phyloP scores from a whole-genome alignment of 139 green algal species.

The Coccomyxa sp. region DNA sequence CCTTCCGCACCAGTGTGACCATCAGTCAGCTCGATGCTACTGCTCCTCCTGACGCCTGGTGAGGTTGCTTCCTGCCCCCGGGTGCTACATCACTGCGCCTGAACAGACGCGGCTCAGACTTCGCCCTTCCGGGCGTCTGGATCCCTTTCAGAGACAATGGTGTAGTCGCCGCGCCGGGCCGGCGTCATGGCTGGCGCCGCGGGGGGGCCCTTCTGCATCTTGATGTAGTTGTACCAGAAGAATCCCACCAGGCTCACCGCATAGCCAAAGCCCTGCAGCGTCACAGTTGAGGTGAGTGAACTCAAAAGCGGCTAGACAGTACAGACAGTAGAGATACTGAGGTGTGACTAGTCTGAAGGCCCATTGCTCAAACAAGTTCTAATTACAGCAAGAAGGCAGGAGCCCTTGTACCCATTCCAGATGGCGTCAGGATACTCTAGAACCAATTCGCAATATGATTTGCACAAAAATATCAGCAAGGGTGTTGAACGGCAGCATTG shows the following conservation, averaged over 20 bases:
- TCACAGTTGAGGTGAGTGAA: not conserved
- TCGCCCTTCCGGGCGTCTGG: not conserved
- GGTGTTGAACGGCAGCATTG: not conserved
- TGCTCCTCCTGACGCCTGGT: too few relatives aligned
- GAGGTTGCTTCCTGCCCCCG: too few relatives aligned
- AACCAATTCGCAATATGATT: too few relatives aligned
- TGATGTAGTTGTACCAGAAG: conserved; percentile 68
- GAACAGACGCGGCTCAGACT: not conserved
- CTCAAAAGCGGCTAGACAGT: not conserved
- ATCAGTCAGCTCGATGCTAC: too few relatives aligned
- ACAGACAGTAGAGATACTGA: too few relatives aligned
- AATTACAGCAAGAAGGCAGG: not conserved
- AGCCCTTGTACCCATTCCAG: not conserved
- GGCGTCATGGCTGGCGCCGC: too few relatives aligned
- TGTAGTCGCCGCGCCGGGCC: not conserved
- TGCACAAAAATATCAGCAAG: not conserved
- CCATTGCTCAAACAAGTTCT: not conserved
- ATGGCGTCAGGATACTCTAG: not conserved
- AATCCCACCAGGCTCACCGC: conserved; percentile 56
- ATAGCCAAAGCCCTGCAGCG: conserved; percentile 56
- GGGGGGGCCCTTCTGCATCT: conserved; percentile 34
- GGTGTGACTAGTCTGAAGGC: too few relatives aligned
- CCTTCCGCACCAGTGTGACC: too few relatives aligned
- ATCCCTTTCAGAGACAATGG: not conserved
- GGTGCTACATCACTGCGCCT: too few relatives aligned